Evolutionary conservation across 2,329 filamentous ascomycete genomes (phyloP).

Genomic region (Pseudogymnoascus pannorum): DNA sequence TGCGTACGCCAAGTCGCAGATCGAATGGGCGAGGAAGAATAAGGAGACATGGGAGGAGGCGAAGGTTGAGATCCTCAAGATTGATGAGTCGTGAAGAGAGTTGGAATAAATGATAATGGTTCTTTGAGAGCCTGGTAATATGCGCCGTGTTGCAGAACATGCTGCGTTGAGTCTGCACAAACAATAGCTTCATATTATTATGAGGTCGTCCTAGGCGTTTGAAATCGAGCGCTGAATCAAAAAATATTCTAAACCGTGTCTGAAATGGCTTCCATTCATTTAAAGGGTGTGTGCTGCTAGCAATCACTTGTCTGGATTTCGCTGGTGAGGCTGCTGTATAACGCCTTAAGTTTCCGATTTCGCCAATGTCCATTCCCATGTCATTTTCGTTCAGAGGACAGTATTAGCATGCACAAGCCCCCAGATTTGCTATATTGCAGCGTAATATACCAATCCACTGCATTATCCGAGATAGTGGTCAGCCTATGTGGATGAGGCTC

Average conservation of each 20-base stretch:
- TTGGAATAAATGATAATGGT: background rate
- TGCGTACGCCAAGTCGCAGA: slow-evolving; percentile 63
- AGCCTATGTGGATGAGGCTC: background rate
- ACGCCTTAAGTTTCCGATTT: background rate
- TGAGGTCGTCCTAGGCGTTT: background rate
- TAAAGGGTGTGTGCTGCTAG: background rate
- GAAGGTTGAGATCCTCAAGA: slow-evolving; percentile 62
- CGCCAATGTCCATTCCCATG: background rate
- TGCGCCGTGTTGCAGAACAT: background rate
- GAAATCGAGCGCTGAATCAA: slow-evolving; percentile 3
- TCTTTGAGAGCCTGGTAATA: slow-evolving; percentile 5
- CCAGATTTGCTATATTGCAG: background rate
- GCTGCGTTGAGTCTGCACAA: background rate
- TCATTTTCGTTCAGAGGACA: background rate
- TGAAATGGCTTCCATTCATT: background rate
- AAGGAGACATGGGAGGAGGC: slow-evolving; percentile 68
- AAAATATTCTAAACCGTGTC: background rate
- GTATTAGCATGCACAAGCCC: background rate
- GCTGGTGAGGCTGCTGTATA: background rate
- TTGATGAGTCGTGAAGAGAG: slow-evolving; percentile 37
- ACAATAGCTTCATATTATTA: background rate
- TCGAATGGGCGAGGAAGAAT: slow-evolving; percentile 69
- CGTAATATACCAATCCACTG: background rate
- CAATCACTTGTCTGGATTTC: background rate
- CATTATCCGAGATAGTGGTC: too few species aligned